Base-by-base conservation (phyloP, 1,284 basidiomycete species). In the Cystobasidiaceae sp. region DNA sequence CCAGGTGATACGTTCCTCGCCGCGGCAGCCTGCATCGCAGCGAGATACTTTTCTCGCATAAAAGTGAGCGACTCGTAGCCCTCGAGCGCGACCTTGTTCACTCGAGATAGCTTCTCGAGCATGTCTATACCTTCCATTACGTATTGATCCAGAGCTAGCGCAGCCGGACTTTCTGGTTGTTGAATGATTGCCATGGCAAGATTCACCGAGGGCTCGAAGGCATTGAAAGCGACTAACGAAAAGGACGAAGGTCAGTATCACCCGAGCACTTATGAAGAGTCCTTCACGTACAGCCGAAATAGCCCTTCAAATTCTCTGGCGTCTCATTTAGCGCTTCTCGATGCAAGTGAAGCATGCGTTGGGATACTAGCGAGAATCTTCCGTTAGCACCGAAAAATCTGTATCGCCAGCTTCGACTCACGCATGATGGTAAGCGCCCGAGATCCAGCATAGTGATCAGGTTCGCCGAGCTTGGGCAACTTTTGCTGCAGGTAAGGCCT, bases 401-500 rank as follows among this genome's bases (percentile, higher is more conserved):
- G 48, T 27, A n/a, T n/a, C 9, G 23, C 1, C 6, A n/a, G 25
- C 33, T 4, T 4, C 3, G 13, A 34, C 48, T 30, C 46, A 56
- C 52, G 32, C 34, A 23, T 34, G 28, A 66, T 32, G 11, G 56
- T 49, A 4, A 45, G 44, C 11, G 48, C 32, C 23, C 64, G 27
- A 23, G 48, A 52, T 15, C 46, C 28, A 45, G 64, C 64, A 34
- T 59, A 66, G 23, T 58, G 64, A 54, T 66, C 64, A 3, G 49
- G 9, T 23, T 59, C 64, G 33, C 64, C 64, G 0, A 41, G 44
- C 43, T 59, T 66, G 15, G 49, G 50, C 11, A 60, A 2, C 17
- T 50, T 49, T 27, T 48, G 51, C 6, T 62, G 52, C 6, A 67
- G 59, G 28, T 62, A 67, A n/a, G 66, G 66, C 11, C 66, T 58